Evolutionary conservation across 2,329 filamentous ascomycete species (phyloP), one percentile per base, ranked within the genome.

Genomic region (Talaromyces rugulosus): DNA sequence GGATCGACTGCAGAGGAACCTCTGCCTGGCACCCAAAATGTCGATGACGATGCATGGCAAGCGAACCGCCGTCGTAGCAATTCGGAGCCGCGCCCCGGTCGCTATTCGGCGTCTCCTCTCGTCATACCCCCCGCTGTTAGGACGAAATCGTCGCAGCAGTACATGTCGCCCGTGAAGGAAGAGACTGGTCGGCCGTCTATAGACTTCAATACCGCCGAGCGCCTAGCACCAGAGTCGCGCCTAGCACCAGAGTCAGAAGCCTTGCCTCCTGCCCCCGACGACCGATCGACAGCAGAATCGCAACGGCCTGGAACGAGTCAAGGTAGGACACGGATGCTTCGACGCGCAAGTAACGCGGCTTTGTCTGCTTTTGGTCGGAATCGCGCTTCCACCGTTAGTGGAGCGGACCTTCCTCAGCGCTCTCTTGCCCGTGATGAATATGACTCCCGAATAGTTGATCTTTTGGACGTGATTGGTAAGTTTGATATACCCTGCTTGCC

Each of bases 381-480:
- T 52, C 74, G 73, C 11, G 74, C 70, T 23, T 68, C 69, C 4
- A 75, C 74, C 11, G 67, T 74, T 1, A 66, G 66, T 27, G 71
- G 70, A 12, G 58, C 62, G 27, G 47, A 64, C 7, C 66, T 70
- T 28, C 61, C 63, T 30, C 61, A 64, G 47, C 59, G 61, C n/a
- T 27, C 34, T 27, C 59, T 31, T 40, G 53, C 57, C 18, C 23
- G 51, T 33, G 65, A 73, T 53, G 83, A 89, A 64, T 89, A 89
- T 68, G 83, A 85, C 30, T 75, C 82, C 11, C 82, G 84, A 65
- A 79, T 90, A 66, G 87, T 90, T 6, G 87, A 90, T 72, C 76
- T 90, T 16, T 76, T 91, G 56, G 88, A 90, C 75, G 84, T 89
- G 34, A 80, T 91, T 65, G 87, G 87, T 89, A 80, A 63, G 83